Evolutionary conservation across 768 basidiomycete genomes (phyloP), one percentile per base, ranked within the genome.

Genomic region (Mycena crocata): DNA sequence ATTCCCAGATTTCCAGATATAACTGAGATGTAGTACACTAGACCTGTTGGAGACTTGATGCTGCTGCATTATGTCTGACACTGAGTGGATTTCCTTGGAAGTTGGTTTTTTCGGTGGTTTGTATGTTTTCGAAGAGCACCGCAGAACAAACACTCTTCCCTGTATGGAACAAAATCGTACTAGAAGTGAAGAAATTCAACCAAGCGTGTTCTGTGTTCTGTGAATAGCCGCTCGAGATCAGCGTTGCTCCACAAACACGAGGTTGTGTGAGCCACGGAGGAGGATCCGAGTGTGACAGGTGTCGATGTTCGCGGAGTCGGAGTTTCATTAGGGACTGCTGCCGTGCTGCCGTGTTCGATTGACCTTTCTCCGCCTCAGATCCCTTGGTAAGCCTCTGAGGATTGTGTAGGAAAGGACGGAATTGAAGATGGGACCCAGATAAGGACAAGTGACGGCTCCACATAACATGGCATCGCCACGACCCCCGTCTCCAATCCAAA

Each of bases 221-320:
- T 14, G 44, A 7, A 8, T 45, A 8, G 44, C n/a, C 44, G 44
- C n/a, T 71, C 70, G 72, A 66, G 62, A 40, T 48, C 57, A 74
- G 68, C 67, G 69, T 70, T 66, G 74, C 78, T 78, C 80, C 80
- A 80, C 80, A 76, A 51, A 75, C 80, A 80, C 77, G 75, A 76
- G 78, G 77, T 61, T 72, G 71, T 75, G 74, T 70, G 76, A 73
- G 62, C n/a, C n/a, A 40, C 35, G 35, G 35, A 37, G 35, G 10
- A 17, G 10, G 17, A 37, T 17, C 35, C 10, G 17, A 17, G 17
- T 37, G 35, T 9, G 9, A 9, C 35, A 37, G 45, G 39, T 52
- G 23, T 10, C 39, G 40, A 44, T 44, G 64, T 58, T 37, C 35
- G 35, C 44, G 44, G 15, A 24, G 44, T 45, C 44, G 44, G 9